phyloP scores from a whole-genome alignment of 805 yeast genomes.

The Wickerhamomyces queroliae region DNA sequence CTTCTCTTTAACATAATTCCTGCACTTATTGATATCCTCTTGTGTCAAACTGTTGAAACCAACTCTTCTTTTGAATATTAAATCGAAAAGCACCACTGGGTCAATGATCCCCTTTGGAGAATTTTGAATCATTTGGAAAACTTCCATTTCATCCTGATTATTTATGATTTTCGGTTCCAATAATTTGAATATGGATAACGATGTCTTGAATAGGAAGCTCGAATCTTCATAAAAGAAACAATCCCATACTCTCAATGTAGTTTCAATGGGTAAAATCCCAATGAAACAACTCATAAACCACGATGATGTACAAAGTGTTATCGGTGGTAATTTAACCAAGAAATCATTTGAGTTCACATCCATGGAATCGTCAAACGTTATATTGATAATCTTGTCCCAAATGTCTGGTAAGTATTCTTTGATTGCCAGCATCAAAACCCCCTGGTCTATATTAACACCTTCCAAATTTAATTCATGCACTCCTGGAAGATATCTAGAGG shows the following conservation, averaged over 20 bases:
- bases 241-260: slow-evolving; percentile 90
- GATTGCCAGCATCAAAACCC: slow-evolving; percentile 82
- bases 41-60: slow-evolving; percentile 76
- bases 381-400: slow-evolving; percentile 50
- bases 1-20: slow-evolving; percentile 69
- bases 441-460: slow-evolving; percentile 94
- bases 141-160: slow-evolving; percentile 46
- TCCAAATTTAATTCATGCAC: slow-evolving; percentile 86
- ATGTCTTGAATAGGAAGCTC: slow-evolving; percentile 75
- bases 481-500: slow-evolving; percentile 82
- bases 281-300: slow-evolving; percentile 99
- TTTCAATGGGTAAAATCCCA: slow-evolving; percentile 83
- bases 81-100: slow-evolving; percentile 63
- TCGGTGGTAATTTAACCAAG: slow-evolving; percentile 76
- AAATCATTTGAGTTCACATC: slow-evolving; percentile 33
- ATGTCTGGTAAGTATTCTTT: slow-evolving; percentile 78
- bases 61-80: slow-evolving; percentile 68
- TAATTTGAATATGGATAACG: slow-evolving; percentile 72
- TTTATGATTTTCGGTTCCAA: slow-evolving; percentile 58
- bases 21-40: slow-evolving; percentile 72
- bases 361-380: slow-evolving; percentile 33
- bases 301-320: slow-evolving; percentile 88
- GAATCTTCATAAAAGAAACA: slow-evolving; percentile 90
- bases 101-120: slow-evolving; percentile 68
- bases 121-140: slow-evolving; percentile 83